These are phyloP conservation scores for Leishmania tarentolae DNA, from an alignment of 208 protist species.

Conservation along the genomic window DNA sequence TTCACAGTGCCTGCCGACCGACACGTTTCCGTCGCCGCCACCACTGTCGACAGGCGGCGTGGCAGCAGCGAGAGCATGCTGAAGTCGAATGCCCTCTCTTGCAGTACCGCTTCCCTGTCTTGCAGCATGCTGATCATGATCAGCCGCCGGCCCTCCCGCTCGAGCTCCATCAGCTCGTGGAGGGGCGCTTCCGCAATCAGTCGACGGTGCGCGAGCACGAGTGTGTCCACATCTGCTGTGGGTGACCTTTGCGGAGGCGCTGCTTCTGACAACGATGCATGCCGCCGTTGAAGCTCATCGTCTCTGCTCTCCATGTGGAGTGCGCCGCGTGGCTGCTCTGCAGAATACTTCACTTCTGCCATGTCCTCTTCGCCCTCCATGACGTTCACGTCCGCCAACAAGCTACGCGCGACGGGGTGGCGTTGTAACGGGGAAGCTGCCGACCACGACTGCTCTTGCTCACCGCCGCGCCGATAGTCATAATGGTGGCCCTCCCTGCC, in stretches of 20 bases:
- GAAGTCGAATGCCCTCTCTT: slow-evolving; percentile 16
- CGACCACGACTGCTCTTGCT: neutral
- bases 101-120: slow-evolving; percentile 9
- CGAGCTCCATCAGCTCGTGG: slow-evolving; percentile 11
- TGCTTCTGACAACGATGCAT: neutral
- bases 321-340: neutral
- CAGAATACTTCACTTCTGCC: neutral
- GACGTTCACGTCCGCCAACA: slow-evolving; percentile 10
- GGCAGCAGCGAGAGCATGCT: slow-evolving; percentile 7
- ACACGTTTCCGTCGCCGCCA: neutral
- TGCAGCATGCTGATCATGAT: slow-evolving; percentile 17
- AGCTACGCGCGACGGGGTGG: neutral
- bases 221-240: neutral
- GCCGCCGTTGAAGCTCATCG: neutral
- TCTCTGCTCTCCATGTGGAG: neutral
- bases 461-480: neutral
- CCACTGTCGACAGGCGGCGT: neutral
- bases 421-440: neutral
- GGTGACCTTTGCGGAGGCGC: neutral
- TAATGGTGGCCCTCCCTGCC: neutral
- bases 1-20: neutral
- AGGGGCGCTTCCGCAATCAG: slow-evolving; percentile 2
- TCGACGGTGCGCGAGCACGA: slow-evolving; percentile 13
- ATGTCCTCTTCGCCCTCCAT: neutral
- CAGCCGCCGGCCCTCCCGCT: slow-evolving; percentile 8